Conservation (phyloP, 192 early-diverging fungal genomes). For the Entomortierella lignicola region DNA sequence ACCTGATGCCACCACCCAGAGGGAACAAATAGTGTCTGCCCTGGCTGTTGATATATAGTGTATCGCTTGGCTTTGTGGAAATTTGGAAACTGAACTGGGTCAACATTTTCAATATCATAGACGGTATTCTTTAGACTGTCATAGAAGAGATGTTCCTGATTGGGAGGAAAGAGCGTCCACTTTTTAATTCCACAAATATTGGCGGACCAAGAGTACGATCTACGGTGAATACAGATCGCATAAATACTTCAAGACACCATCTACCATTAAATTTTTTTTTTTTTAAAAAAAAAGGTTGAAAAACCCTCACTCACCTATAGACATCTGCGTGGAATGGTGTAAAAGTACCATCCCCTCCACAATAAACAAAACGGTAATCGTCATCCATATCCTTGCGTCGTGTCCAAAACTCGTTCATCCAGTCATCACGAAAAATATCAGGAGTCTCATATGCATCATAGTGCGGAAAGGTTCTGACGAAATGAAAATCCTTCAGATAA, state of each 20-base stretch:
- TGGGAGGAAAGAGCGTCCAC: conserved; percentile 77
- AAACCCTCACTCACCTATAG: conserved; percentile 56
- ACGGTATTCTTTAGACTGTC: conserved; percentile 66
- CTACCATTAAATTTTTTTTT: conserved; percentile 25
- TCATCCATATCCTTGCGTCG: conserved; percentile 55
- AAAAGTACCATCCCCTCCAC: conserved; percentile 76
- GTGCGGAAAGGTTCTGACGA: conserved; percentile 58
- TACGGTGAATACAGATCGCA: neutral
- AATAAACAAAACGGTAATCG: conserved; percentile 80
- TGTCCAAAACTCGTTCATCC: conserved; percentile 76
- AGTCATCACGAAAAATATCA: conserved; percentile 70
- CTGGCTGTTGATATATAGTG: conserved; percentile 67
- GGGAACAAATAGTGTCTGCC: conserved; percentile 80
- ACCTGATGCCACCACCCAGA: conserved; percentile 83
- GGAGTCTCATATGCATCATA: conserved; percentile 58
- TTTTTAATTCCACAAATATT: conserved; percentile 79
- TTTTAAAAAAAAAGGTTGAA: conserved; percentile 71
- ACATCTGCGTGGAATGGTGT: conserved; percentile 84
- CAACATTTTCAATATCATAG: conserved; percentile 66
- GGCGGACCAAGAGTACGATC: conserved; percentile 80
- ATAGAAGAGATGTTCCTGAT: conserved; percentile 69
- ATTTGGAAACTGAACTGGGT: conserved; percentile 57
- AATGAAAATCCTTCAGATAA: conserved; percentile 84
- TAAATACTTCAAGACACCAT: neutral
- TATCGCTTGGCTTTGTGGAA: conserved; percentile 59